Conservation (phyloP, 306 rosid genomes). For the Echinosophora koreensis region DNA sequence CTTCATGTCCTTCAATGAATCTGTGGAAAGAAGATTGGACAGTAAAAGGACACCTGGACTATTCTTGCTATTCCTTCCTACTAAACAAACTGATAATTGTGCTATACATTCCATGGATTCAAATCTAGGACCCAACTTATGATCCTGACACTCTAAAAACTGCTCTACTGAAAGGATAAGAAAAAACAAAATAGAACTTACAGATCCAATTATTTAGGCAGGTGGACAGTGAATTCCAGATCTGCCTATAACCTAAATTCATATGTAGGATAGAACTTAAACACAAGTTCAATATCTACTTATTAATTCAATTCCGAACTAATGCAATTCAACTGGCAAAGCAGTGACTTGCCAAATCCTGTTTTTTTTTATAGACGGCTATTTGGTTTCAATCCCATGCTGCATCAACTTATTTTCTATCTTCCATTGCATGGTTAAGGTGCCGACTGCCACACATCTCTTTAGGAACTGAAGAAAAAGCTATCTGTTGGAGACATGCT, state of each 20-base stretch:
- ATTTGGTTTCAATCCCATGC: not conserved
- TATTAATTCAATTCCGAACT: not conserved
- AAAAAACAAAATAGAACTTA: not conserved
- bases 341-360: conserved; percentile 10
- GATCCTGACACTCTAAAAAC: not conserved
- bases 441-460: not conserved
- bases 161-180: not conserved
- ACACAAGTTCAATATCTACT: conserved; percentile 20
- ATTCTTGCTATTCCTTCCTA: not conserved
- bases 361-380: not conserved
- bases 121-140: conserved; percentile 23
- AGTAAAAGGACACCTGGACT: not conserved
- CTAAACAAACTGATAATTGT: conserved; percentile 17
- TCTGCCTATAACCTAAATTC: not conserved
- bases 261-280: conserved; percentile 18
- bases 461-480: conserved; percentile 11
- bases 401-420: conserved; percentile 12
- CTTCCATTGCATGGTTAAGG: conserved; percentile 9
- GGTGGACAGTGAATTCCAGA: conserved; percentile 6
- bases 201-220: conserved; percentile 15
- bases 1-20: not conserved
- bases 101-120: conserved; percentile 17
- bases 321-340: conserved; percentile 1
- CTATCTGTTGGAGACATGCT: conserved; percentile 22
- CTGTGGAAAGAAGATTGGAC: not conserved